These are phyloP conservation scores for Fusarium setosum DNA, from an alignment of 2,329 filamentous ascomycete genomes.

Conservation along the genomic window DNA sequence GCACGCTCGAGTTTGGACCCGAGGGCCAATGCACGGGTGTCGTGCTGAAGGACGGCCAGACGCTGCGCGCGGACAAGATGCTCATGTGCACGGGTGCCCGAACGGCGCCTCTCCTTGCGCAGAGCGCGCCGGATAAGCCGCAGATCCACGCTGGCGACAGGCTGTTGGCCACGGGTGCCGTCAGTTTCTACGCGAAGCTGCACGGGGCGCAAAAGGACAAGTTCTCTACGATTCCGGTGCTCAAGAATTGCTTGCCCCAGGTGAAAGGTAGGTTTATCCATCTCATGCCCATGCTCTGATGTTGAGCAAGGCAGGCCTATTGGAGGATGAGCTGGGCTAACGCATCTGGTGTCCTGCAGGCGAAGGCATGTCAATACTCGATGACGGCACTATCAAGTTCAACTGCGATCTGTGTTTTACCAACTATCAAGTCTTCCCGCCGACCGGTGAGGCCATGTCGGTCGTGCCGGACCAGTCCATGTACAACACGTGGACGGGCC, in stretches of 20 bases:
- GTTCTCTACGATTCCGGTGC: slow-evolving; percentile 63
- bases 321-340: slow-evolving; percentile 5
- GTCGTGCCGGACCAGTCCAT: slow-evolving; percentile 56
- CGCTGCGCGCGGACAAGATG: slow-evolving; percentile 62
- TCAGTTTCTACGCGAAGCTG: slow-evolving; percentile 55
- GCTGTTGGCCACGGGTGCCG: slow-evolving; percentile 66
- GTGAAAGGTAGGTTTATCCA: slow-evolving; percentile 52
- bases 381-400: slow-evolving; percentile 67
- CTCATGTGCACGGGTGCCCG: slow-evolving; percentile 68
- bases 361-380: slow-evolving; percentile 57
- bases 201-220: slow-evolving; percentile 57
- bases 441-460: slow-evolving; percentile 63
- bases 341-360: slow-evolving; percentile 43
- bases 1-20: slow-evolving; percentile 57
- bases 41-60: slow-evolving; percentile 56
- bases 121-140: slow-evolving; percentile 59
- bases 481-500: slow-evolving; percentile 57
- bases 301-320: slow-evolving; percentile 12
- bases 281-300: too few relatives aligned
- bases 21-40: slow-evolving; percentile 62
- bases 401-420: slow-evolving; percentile 70
- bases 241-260: slow-evolving; percentile 57
- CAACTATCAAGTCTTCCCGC: slow-evolving; percentile 60
- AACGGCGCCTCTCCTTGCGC: slow-evolving; percentile 64
- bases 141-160: slow-evolving; percentile 64